Conservation (phyloP, 2,329 filamentous ascomycete genomes). For the Fusarium lyarnte region DNA sequence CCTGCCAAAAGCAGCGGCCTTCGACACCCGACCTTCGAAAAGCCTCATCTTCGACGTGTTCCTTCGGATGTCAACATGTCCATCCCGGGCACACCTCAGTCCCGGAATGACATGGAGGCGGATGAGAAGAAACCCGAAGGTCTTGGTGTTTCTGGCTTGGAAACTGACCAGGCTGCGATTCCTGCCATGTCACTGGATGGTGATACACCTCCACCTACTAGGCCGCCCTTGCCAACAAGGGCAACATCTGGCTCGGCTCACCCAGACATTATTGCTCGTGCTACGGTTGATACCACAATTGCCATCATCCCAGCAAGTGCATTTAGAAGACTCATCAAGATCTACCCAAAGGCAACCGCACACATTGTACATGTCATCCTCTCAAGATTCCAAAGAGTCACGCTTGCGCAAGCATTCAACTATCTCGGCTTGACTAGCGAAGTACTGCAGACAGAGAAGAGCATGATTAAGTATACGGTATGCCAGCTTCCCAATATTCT, state of each 20-base stretch:
- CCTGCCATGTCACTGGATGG: conserved; percentile 79
- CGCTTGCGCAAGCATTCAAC: conserved; percentile 90
- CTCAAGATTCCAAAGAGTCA: conserved; percentile 92
- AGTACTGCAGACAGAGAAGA: conserved; percentile 89
- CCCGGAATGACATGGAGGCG: conserved; percentile 41
- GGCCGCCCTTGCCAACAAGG: conserved; percentile 56
- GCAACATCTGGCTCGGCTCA: conserved; percentile 79
- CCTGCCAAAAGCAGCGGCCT: conserved; percentile 42
- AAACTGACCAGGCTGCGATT: conserved; percentile 60
- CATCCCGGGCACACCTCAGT: conserved; percentile 52
- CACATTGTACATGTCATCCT: conserved; percentile 98
- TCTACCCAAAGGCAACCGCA: conserved; percentile 95
- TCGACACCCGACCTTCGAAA: conserved; percentile 43
- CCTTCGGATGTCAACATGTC: conserved; percentile 44
- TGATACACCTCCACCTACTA: conserved; percentile 43
- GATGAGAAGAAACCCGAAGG: conserved; percentile 31
- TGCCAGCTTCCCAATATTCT: conserved; percentile 93
- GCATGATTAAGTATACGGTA: conserved; percentile 91
- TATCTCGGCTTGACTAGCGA: conserved; percentile 93
- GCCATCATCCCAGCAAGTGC: conserved; percentile 97
- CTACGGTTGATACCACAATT: conserved; percentile 96
- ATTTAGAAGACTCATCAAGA: conserved; percentile 88
- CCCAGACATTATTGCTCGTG: conserved; percentile 95
- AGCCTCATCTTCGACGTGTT: conserved; percentile 17
- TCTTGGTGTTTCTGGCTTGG: conserved; percentile 13